These are phyloP conservation scores for Colletotrichum aenigma DNA, from an alignment of 2,329 filamentous ascomycete genomes.

Conservation along the genomic window DNA sequence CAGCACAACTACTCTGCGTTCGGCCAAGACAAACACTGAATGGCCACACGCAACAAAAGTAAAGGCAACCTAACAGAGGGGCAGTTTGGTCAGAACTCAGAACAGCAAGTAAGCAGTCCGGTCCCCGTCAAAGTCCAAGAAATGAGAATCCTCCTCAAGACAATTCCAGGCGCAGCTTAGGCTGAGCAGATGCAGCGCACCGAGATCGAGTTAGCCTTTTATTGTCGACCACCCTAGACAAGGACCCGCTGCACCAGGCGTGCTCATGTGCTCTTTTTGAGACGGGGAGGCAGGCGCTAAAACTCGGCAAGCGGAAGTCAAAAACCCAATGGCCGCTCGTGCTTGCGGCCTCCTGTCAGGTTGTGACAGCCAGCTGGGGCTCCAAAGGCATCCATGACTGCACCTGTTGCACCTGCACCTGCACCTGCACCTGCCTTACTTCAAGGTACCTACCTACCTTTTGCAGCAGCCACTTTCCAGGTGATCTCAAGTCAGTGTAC, in stretches of 20 bases:
- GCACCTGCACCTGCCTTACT: neutral
- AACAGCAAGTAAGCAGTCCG: neutral
- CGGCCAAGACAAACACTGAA: neutral
- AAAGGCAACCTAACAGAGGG: neutral
- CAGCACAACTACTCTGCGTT: neutral
- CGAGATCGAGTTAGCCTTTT: constrained; percentile 15
- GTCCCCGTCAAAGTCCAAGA: neutral
- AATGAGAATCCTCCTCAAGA: neutral
- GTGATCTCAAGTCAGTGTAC: too few relatives aligned
- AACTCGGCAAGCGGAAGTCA: constrained; percentile 41
- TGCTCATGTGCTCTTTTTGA: constrained; percentile 53
- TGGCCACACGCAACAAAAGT: neutral
- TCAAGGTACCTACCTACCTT: neutral
- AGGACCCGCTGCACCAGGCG: constrained; percentile 44
- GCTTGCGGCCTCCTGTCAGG: neutral
- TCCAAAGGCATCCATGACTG: neutral
- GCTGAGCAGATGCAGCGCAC: neutral
- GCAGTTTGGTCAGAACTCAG: neutral
- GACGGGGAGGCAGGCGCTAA: constrained; percentile 44
- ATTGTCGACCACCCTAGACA: constrained; percentile 13
- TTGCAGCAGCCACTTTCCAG: neutral
- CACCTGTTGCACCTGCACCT: neutral
- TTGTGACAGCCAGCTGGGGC: neutral
- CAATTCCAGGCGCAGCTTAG: neutral
- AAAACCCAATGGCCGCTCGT: constrained; percentile 11